These are phyloP conservation scores for Larix kaempferi DNA, from an alignment of 75 land plant genomes.

Conservation along the genomic window DNA sequence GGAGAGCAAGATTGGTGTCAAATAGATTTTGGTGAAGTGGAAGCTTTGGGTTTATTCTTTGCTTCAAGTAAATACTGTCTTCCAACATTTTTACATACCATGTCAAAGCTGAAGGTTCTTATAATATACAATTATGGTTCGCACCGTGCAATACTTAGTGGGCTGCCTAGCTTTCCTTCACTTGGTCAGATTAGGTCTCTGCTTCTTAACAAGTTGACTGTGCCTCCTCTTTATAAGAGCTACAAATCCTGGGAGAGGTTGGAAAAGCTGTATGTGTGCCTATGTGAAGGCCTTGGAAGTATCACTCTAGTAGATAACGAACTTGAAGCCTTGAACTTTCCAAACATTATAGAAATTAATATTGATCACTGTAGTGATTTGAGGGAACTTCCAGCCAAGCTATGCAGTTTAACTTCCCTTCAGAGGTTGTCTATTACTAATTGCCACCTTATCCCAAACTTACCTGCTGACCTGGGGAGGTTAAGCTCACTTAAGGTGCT, in stretches of 20 bases:
- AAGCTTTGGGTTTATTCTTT: constrained; percentile 51
- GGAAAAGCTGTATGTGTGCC: constrained; percentile 31
- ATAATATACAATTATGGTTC: constrained; percentile 29
- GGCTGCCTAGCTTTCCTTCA: constrained; percentile 26
- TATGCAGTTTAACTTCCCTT: constrained; percentile 27
- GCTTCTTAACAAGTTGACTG: constrained; percentile 37
- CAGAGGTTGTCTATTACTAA: constrained; percentile 37
- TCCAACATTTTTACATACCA: constrained; percentile 41
- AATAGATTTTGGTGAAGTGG: constrained; percentile 44
- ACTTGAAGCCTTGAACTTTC: constrained; percentile 23
- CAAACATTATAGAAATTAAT: constrained; percentile 36
- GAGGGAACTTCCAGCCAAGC: constrained; percentile 27
- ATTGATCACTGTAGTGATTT: constrained; percentile 49
- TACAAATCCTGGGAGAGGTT: constrained; percentile 19
- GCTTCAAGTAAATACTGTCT: constrained; percentile 34
- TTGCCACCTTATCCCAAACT: constrained; percentile 31
- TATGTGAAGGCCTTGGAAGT: constrained; percentile 28
- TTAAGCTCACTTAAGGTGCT: constrained; percentile 27
- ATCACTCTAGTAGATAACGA: constrained; percentile 5
- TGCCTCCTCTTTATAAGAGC: constrained; percentile 20
- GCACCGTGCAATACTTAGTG: constrained; percentile 20
- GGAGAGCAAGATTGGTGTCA: constrained; percentile 39
- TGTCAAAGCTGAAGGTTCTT: constrained; percentile 50
- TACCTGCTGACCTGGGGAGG: constrained; percentile 35
- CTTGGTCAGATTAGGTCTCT: constrained; percentile 34